A percentile compares a stretch with the other conserved stretches of the same genome.
phyloP scores from a whole-genome alignment of 768 basidiomycete species.

The Mycena amicta region DNA sequence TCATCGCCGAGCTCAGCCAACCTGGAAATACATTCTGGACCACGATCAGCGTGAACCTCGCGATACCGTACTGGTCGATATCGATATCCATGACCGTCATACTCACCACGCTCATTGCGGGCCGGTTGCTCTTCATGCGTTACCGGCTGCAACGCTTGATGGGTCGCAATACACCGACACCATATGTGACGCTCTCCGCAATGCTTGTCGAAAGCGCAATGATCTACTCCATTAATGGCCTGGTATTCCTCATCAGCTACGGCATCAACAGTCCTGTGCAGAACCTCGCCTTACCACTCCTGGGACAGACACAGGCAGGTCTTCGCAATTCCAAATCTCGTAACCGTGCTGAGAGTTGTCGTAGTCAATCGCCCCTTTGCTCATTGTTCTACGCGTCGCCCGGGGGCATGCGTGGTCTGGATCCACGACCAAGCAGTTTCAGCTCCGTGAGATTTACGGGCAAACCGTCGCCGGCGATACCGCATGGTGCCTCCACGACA shows the following conservation, averaged over 20 bases:
- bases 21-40: constrained; percentile 6
- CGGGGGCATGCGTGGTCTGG: constrained; percentile 36
- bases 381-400: constrained; percentile 38
- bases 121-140: constrained; percentile 5
- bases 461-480: background rate
- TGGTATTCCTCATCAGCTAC: constrained; percentile 19
- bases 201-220: constrained; percentile 10
- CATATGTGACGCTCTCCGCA: background rate
- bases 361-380: constrained; percentile 35
- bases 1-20: constrained; percentile 4
- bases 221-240: constrained; percentile 9
- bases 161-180: background rate
- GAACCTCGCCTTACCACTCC: constrained; percentile 16
- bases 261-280: constrained; percentile 10
- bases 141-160: background rate
- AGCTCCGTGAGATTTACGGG: background rate
- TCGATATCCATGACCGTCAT: constrained; percentile 15
- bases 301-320: constrained; percentile 12
- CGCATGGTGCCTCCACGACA: background rate
- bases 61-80: constrained; percentile 11
- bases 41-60: constrained; percentile 2
- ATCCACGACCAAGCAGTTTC: constrained; percentile 1
- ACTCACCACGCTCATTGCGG: constrained; percentile 12
- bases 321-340: no score
- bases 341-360: no score